These are phyloP conservation scores for Bullera alba DNA, from an alignment of 768 basidiomycete species.

Conservation along the genomic window DNA sequence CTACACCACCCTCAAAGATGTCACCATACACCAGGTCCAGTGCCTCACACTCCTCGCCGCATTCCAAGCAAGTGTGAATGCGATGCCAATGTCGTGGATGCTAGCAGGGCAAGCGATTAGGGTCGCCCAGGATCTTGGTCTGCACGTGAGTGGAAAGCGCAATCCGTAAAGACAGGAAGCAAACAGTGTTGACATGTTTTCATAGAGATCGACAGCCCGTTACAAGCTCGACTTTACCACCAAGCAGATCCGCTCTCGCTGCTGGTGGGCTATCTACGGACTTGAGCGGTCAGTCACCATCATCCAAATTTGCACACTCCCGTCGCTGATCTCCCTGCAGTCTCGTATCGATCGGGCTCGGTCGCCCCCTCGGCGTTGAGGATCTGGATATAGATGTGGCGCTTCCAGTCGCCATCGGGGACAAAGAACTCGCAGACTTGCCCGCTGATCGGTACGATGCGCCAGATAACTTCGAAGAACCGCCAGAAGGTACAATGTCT, in stretches of 20 bases:
- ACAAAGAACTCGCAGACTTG: conserved; percentile 64
- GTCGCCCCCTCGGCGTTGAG: conserved; percentile 78
- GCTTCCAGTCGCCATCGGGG: conserved; percentile 73
- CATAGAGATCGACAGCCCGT: conserved; percentile 72
- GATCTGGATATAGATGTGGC: conserved; percentile 88
- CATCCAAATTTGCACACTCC: neutral
- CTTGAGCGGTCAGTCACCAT: conserved; percentile 49
- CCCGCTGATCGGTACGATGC: conserved; percentile 50
- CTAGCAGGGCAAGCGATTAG: conserved; percentile 84
- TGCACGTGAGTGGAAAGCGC: conserved; percentile 61
- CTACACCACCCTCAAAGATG: conserved; percentile 83
- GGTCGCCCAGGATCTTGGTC: conserved; percentile 80
- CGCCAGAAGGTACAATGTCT: conserved; percentile 61
- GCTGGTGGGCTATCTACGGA: conserved; percentile 91
- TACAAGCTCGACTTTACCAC: conserved; percentile 64
- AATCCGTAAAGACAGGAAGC: neutral
- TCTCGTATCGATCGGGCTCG: conserved; percentile 84
- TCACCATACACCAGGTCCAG: conserved; percentile 79
- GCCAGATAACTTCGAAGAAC: conserved; percentile 37
- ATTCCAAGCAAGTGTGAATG: conserved; percentile 86
- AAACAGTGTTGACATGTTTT: neutral
- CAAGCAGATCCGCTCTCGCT: conserved; percentile 81
- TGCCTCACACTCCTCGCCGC: conserved; percentile 78
- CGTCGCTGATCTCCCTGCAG: conserved; percentile 49
- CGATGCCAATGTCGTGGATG: conserved; percentile 89